A percentile compares a stretch with the other conserved stretches of the same genome.
phyloP scores from a whole-genome alignment of 768 basidiomycete species.

The Boletellus emodensis region DNA sequence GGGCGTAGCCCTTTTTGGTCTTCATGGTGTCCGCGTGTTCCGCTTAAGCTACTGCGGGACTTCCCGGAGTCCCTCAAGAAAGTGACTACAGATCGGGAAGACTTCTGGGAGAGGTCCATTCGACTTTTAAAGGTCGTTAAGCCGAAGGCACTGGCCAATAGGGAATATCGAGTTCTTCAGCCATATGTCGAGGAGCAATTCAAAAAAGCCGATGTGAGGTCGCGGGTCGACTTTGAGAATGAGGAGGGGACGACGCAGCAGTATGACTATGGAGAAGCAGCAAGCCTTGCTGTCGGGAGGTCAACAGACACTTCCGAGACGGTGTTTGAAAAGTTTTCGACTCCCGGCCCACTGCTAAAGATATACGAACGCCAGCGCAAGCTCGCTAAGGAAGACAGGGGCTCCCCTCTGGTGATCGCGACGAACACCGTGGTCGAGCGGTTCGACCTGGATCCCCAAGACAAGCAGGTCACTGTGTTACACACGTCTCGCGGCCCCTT shows the following conservation, averaged over 20 bases:
- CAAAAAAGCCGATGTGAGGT: neutral
- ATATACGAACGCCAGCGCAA: conserved; percentile 14
- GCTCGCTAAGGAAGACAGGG: conserved; percentile 2
- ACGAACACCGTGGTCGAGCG: conserved; percentile 6
- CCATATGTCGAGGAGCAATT: neutral
- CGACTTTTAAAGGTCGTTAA: neutral
- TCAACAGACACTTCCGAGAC: conserved; percentile 2
- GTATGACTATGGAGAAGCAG: conserved; percentile 2
- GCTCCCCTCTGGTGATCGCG: conserved; percentile 16
- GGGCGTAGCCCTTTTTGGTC: conserved; percentile 16
- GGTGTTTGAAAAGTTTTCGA: conserved; percentile 18
- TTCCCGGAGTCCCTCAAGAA: conserved; percentile 8
- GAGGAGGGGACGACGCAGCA: neutral
- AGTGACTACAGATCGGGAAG: neutral
- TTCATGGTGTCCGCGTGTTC: conserved; percentile 16
- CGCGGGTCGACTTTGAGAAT: too few relatives aligned
- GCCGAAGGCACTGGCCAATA: neutral
- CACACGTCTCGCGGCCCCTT: conserved; percentile 16
- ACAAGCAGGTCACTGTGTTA: conserved; percentile 5
- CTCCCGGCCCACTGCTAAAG: conserved; percentile 12
- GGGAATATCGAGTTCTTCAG: conserved; percentile 5
- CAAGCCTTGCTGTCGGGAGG: conserved; percentile 13
- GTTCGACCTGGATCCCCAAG: conserved; percentile 3
- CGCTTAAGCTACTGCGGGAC: conserved; percentile 6
- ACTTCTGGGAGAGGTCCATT: neutral